Percentiles rank a stretch among this genome's conserved stretches.
phyloP scores from a whole-genome alignment of 208 protist genomes.

The Leishmania martiniquensis region DNA sequence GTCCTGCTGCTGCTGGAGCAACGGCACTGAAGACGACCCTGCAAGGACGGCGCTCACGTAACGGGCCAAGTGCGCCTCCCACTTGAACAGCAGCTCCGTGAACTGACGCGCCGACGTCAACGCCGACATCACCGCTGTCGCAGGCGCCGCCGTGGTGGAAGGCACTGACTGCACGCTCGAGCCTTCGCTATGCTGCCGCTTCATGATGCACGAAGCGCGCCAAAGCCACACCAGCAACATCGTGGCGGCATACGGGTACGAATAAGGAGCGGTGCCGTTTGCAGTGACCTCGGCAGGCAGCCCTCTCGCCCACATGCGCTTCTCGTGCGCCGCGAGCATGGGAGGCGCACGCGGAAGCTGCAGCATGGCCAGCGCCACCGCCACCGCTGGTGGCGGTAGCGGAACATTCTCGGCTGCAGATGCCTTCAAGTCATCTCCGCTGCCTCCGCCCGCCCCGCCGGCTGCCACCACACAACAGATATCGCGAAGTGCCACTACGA shows the following conservation, averaged over 20 bases:
- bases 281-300: background rate
- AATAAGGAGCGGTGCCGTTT: background rate
- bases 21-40: background rate
- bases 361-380: constrained; percentile 4
- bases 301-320: background rate
- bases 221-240: constrained; percentile 20
- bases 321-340: background rate
- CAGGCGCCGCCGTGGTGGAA: constrained; percentile 1
- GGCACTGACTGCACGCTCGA: background rate
- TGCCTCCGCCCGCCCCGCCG: background rate
- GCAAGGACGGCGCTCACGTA: constrained; percentile 15
- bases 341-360: constrained; percentile 2
- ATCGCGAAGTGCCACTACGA: constrained; percentile 16
- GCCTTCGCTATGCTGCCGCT: background rate
- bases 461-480: background rate
- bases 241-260: constrained; percentile 6
- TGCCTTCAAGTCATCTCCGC: background rate
- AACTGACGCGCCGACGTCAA: constrained; percentile 1
- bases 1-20: background rate
- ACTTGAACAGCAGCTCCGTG: constrained; percentile 22
- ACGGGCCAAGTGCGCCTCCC: constrained; percentile 22
- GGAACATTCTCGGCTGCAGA: background rate
- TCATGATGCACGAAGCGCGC: constrained; percentile 6
- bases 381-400: constrained; percentile 7
- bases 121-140: background rate